Conservation (phyloP, 139 green algal species). For the Chlorella sorokiniana region DNA sequence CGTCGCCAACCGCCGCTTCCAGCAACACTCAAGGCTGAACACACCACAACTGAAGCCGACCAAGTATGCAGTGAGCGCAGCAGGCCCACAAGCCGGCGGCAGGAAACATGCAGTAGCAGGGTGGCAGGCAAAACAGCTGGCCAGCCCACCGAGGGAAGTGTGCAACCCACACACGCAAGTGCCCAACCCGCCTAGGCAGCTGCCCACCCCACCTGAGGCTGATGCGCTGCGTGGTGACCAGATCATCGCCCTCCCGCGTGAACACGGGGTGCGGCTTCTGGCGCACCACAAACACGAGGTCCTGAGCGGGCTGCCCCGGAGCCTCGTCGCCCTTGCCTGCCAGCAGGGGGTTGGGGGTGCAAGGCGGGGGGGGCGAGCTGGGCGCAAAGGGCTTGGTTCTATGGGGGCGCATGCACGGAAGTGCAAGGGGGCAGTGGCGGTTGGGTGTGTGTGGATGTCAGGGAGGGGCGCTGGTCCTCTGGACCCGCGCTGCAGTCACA, state of each 20-base stretch:
- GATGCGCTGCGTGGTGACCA: constrained; percentile 57
- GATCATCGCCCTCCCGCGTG: constrained; percentile 81
- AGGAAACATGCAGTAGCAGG: too few relatives aligned
- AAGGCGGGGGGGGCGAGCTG: not conserved
- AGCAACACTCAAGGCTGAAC: too few relatives aligned
- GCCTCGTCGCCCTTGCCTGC: constrained; percentile 83
- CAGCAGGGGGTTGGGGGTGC: not conserved
- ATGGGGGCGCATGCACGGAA: not conserved
- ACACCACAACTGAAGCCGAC: too few relatives aligned
- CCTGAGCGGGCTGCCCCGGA: constrained; percentile 69
- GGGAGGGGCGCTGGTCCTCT: too few relatives aligned
- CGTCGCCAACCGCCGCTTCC: too few relatives aligned
- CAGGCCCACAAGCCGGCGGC: too few relatives aligned
- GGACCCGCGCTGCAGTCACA: too few relatives aligned
- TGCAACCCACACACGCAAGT: not conserved
- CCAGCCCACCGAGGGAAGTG: not conserved
- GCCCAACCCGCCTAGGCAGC: not conserved
- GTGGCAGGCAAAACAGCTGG: not conserved
- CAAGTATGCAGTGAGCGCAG: too few relatives aligned
- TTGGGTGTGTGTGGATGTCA: too few relatives aligned
- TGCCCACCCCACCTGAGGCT: constrained; percentile 23
- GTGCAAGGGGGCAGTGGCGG: too few relatives aligned
- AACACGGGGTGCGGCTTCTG: constrained; percentile 74
- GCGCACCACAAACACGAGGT: constrained; percentile 90
- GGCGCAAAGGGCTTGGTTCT: not conserved